Base-by-base conservation (phyloP, 2,329 filamentous ascomycete species). In the Pseudogymnoascus sp. region DNA sequence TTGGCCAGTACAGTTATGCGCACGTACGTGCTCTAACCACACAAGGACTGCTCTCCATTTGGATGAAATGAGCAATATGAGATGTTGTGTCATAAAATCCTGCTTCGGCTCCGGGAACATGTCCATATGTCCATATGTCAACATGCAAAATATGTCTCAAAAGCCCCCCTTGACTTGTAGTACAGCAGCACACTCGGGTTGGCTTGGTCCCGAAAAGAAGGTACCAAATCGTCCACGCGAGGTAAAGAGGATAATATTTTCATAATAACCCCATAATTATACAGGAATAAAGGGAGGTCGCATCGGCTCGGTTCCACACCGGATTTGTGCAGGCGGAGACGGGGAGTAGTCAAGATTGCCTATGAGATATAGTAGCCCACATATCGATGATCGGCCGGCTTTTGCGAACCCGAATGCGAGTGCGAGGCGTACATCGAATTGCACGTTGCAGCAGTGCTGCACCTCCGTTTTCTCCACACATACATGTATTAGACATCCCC, bases 241-340 rank as follows among this genome's bases (percentile, higher is more conserved):
- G 43, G 3, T 12, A 28, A 15, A 3, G n/a, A 20, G 47, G 47
- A 53, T 53, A 33, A 33, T 12, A 33, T 33, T 53, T 50, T 53
- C 47, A 53, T 53, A 53, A 53, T 18, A 50, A 18, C 15, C 30
- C n/a, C 22, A 50, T 30, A 53, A 53, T 53, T 53, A 53, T 53
- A 33, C 47, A 53, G 15, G 47, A 33, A 20, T 20, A 11, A 9
- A 53, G 28, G 28, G 30, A 14, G 43, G 18, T 53, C 28, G 18
- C 47, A 53, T 20, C 8, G 5, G n/a, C n/a, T 20, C n/a, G 15
- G 28, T 18, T 25, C 8, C 15, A 18, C 15, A 18, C 28, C 47
- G 28, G 18, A 33, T 18, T 20, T 20, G 47, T 33, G n/a, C n/a
- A 53, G 25, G 8, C 43, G n/a, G 43, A 6, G 43, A 30, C 33